Percentiles rank a stretch among this genome's conserved stretches.
phyloP scores from a whole-genome alignment of 768 basidiomycete species.

The Naganishia vishniacii region DNA sequence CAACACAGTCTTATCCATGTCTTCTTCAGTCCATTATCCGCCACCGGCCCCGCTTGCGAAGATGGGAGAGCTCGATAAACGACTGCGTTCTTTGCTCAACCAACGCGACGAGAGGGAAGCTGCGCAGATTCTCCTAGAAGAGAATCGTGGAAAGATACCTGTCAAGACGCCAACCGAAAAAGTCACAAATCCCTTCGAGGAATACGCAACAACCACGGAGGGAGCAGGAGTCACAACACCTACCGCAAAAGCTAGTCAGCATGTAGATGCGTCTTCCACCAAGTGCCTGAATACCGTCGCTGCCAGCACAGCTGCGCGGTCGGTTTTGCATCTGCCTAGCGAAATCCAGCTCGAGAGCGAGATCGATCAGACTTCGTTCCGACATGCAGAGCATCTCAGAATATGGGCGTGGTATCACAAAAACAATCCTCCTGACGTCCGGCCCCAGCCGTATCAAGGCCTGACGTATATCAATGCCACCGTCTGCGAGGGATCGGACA shows the following conservation, averaged over 20 bases:
- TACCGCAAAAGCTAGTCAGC: background rate
- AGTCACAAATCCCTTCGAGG: background rate
- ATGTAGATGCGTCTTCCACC: background rate
- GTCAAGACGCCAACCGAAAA: background rate
- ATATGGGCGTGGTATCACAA: constrained; percentile 94
- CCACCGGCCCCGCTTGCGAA: constrained; percentile 80
- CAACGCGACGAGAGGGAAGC: constrained; percentile 79
- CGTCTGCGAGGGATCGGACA: constrained; percentile 74
- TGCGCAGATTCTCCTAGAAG: constrained; percentile 58
- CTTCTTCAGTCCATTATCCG: constrained; percentile 82
- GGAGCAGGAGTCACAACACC: background rate
- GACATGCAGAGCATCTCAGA: constrained; percentile 77
- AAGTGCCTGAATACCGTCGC: background rate
- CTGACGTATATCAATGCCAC: constrained; percentile 74
- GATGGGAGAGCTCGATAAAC: constrained; percentile 83
- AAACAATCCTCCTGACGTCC: constrained; percentile 77
- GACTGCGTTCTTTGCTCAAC: constrained; percentile 62
- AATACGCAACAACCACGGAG: background rate
- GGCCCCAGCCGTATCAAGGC: constrained; percentile 87
- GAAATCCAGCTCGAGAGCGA: constrained; percentile 73
- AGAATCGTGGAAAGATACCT: constrained; percentile 52
- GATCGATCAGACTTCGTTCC: constrained; percentile 65
- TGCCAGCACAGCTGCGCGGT: background rate
- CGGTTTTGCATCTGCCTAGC: background rate
- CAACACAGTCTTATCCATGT: constrained; percentile 84